Evolutionary conservation across 495 filamentous ascomycete genomes (phyloP).

Genomic region (Penicillium robsamsonii): DNA sequence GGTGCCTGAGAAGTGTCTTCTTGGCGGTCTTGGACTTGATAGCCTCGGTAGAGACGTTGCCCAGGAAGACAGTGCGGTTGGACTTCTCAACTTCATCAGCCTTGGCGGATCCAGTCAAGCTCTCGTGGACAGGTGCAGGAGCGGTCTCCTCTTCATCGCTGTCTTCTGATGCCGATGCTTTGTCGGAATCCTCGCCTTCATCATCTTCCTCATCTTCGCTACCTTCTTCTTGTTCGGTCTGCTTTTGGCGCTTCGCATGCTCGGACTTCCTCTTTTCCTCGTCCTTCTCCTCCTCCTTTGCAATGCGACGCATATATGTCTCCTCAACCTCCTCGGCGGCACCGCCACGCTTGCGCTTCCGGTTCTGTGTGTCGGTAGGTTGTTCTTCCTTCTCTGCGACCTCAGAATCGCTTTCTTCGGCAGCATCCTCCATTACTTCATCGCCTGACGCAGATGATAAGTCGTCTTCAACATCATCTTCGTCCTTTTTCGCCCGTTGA

Average conservation of each 20-base stretch:
- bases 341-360: conserved; percentile 74
- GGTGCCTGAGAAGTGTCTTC: conserved; percentile 70
- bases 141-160: conserved; percentile 19
- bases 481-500: conserved; percentile 27
- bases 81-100: conserved; percentile 74
- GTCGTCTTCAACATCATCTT: conserved; percentile 40
- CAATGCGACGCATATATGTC: conserved; percentile 73
- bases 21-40: conserved; percentile 78
- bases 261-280: conserved; percentile 40
- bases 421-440: conserved; percentile 45
- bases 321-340: conserved; percentile 77
- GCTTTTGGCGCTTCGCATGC: conserved; percentile 27
- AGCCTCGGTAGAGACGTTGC: conserved; percentile 80
- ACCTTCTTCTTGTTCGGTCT: conserved; percentile 12
- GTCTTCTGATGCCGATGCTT: conserved; percentile 20
- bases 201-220: conserved; percentile 17
- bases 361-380: conserved; percentile 45
- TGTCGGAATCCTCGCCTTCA: conserved; percentile 25
- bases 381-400: conserved; percentile 40
- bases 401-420: conserved; percentile 35
- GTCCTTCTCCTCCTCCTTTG: conserved; percentile 53
- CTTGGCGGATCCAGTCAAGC: conserved; percentile 38
- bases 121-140: conserved; percentile 57
- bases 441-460: conserved; percentile 36
- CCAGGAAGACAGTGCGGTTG: conserved; percentile 85